Evolutionary conservation across 2,329 filamentous ascomycete genomes (phyloP).

Genomic region (Tolypocladium ovalisporum): DNA sequence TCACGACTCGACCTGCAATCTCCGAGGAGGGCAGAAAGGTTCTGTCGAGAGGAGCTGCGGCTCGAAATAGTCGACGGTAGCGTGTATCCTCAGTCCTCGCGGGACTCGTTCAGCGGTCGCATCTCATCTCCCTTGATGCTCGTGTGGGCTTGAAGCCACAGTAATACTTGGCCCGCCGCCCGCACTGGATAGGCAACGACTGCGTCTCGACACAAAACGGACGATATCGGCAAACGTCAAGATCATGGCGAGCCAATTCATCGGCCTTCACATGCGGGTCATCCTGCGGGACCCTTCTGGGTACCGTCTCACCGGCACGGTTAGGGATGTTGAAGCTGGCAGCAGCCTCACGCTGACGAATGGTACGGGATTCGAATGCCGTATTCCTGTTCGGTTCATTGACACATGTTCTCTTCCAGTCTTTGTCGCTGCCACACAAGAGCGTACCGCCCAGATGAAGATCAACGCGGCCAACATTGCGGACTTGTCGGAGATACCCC

Average conservation of each 20-base stretch:
- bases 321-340: slow-evolving; percentile 56
- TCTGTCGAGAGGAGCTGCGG: not conserved
- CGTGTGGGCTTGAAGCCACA: not conserved
- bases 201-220: not conserved
- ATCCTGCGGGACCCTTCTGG: slow-evolving; percentile 56
- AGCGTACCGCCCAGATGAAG: slow-evolving; percentile 29
- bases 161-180: not conserved
- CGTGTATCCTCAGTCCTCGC: not conserved
- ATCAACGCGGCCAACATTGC: slow-evolving; percentile 34
- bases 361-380: slow-evolving; percentile 37
- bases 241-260: slow-evolving; percentile 50
- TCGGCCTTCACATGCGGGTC: slow-evolving; percentile 66
- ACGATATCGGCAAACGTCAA: not conserved
- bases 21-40: not conserved
- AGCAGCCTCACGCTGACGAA: slow-evolving; percentile 60
- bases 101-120: not conserved
- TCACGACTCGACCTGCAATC: not conserved
- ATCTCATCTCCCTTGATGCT: not conserved
- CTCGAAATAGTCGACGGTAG: not conserved
- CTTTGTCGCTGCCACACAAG: slow-evolving; percentile 29
- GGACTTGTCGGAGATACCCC: slow-evolving; percentile 30
- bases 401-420: slow-evolving; percentile 14
- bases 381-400: not conserved
- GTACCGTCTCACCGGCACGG: slow-evolving; percentile 56
- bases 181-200: not conserved